Evolutionary conservation across 306 rosid genomes (phyloP).

Genomic region (Cucumis cinereus): DNA sequence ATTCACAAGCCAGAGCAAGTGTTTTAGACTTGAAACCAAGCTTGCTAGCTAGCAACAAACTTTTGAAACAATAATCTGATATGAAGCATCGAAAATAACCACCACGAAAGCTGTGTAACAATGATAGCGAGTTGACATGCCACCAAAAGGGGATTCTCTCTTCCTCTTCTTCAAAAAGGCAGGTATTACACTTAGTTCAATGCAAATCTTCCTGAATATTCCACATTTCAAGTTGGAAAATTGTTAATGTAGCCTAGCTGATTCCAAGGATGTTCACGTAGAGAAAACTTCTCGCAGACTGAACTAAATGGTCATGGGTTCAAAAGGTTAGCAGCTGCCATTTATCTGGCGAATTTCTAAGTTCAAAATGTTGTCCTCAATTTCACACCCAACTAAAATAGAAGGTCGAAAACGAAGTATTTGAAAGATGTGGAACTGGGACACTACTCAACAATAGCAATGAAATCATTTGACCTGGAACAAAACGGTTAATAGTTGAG

Average conservation of each 20-base stretch:
- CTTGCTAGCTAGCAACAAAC: background rate
- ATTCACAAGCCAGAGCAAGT: background rate
- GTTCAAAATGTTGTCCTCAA: background rate
- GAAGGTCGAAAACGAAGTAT: background rate
- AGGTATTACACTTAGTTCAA: background rate
- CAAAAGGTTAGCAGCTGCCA: background rate
- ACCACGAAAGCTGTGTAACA: background rate
- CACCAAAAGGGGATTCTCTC: background rate
- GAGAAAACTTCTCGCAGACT: background rate
- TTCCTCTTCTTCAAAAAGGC: background rate
- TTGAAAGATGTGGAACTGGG: background rate
- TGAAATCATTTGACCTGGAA: background rate
- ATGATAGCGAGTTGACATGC: too few species aligned
- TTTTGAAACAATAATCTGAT: background rate
- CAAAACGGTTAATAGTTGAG: background rate
- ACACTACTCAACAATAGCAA: background rate
- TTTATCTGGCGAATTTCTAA: background rate
- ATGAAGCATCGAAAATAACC: background rate
- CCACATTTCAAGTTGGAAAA: background rate
- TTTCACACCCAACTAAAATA: background rate
- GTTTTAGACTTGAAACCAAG: background rate
- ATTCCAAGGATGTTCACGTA: background rate
- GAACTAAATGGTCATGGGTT: background rate
- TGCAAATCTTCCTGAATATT: background rate
- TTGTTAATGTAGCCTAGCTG: background rate